Percentiles rank a stretch among this genome's conserved stretches.
Conservation (phyloP, 306 rosid genomes). For the Sphenostylis stenocarpa region DNA sequence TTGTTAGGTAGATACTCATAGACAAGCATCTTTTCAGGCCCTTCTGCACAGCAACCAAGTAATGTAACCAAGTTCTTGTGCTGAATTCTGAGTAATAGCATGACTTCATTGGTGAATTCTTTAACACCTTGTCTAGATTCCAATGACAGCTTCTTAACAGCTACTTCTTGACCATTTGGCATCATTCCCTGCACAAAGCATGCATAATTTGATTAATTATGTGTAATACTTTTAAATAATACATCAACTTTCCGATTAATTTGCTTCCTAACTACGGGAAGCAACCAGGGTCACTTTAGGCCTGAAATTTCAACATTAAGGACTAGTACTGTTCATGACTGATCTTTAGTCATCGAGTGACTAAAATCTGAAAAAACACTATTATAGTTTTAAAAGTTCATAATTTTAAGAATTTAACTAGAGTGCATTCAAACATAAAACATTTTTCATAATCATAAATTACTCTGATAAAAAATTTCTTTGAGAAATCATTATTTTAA, state of each 20-base stretch:
- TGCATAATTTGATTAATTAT: background rate
- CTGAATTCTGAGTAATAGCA: conserved; percentile 70
- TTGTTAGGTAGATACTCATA: conserved; percentile 84
- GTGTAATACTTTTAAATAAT: background rate
- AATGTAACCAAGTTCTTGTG: conserved; percentile 78
- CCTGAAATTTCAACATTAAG: background rate
- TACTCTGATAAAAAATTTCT: background rate
- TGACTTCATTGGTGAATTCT: conserved; percentile 87
- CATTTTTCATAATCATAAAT: background rate
- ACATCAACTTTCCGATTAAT: background rate
- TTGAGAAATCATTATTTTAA: background rate
- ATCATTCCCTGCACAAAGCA: conserved; percentile 64
- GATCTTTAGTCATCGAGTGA: background rate
- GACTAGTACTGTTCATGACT: background rate
- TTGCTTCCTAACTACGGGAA: background rate
- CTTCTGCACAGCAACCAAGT: conserved; percentile 86
- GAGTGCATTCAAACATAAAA: background rate
- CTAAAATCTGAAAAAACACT: background rate
- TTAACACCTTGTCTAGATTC: conserved; percentile 77
- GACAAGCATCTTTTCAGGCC: conserved; percentile 94
- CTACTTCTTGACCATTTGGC: conserved; percentile 91
- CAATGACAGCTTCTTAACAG: conserved; percentile 78
- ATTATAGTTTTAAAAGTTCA: background rate
- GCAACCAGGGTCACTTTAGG: background rate
- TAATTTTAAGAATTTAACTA: background rate